A percentile compares a stretch with the other conserved stretches of the same genome.
Evolutionary conservation across 2,329 filamentous ascomycete species (phyloP).

Genomic region (Penicillium sp.): DNA sequence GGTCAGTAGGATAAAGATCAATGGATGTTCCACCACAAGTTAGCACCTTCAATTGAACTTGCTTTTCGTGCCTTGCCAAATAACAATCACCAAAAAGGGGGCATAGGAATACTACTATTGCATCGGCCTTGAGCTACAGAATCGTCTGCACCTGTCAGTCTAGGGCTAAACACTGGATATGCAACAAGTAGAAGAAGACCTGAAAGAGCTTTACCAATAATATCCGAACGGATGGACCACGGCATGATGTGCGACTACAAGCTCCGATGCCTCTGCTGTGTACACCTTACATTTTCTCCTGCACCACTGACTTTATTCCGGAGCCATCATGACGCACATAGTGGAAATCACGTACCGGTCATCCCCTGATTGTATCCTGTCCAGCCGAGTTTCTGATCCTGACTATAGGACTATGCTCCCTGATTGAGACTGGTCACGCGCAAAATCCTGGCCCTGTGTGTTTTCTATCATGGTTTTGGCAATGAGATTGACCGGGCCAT

Average conservation of each 20-base stretch:
- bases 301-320: conserved; percentile 18
- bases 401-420: not conserved
- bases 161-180: too few species aligned
- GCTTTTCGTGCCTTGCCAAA: too few species aligned
- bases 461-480: conserved; percentile 13
- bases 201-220: not conserved
- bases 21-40: too few species aligned
- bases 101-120: too few species aligned
- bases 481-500: not conserved
- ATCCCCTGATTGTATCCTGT: not conserved
- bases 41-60: too few species aligned
- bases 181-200: not conserved
- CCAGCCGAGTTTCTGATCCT: conserved; percentile 6
- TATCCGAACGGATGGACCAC: too few species aligned
- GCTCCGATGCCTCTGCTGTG: not conserved
- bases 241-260: too few species aligned
- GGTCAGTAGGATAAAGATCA: too few species aligned
- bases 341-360: conserved; percentile 13
- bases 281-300: not conserved
- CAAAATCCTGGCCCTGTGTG: too few species aligned
- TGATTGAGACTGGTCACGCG: too few species aligned
- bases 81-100: too few species aligned
- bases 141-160: not conserved
- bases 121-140: too few species aligned
- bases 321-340: conserved; percentile 28